Conservation (phyloP, 2,329 filamentous ascomycete genomes). For the Aspergillus quadrilineatus region DNA sequence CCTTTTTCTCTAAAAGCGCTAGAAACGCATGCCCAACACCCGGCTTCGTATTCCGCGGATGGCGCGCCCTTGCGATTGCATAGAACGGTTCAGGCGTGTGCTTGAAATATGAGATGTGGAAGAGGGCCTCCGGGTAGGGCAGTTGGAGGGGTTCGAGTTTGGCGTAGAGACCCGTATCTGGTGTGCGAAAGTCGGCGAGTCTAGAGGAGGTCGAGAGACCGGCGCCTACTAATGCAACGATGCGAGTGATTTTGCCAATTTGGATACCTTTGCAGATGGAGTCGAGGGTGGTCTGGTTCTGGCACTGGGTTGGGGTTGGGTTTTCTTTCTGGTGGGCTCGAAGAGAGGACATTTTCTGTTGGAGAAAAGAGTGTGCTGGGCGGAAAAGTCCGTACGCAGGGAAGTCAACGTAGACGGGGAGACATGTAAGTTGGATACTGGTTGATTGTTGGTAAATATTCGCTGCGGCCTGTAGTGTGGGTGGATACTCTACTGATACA, state of each 20-base stretch:
- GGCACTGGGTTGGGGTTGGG: not conserved
- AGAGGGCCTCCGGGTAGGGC: constrained; percentile 80
- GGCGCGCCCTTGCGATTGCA: constrained; percentile 77
- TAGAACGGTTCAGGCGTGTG: constrained; percentile 81
- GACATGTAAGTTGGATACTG: no score
- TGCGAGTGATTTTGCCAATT: constrained; percentile 14
- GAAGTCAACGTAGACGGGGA: no score
- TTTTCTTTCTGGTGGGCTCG: not conserved
- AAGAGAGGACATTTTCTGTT: not conserved
- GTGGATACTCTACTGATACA: no score
- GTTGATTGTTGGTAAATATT: no score
- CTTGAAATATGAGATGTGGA: constrained; percentile 80
- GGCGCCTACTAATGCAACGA: constrained; percentile 58
- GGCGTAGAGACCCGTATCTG: constrained; percentile 80
- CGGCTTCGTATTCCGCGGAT: constrained; percentile 78
- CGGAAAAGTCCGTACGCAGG: not conserved
- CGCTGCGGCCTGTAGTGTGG: no score
- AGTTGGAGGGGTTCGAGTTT: constrained; percentile 77
- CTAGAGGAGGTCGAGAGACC: constrained; percentile 60
- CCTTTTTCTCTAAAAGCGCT: constrained; percentile 69
- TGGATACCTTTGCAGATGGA: not conserved
- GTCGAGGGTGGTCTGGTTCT: not conserved
- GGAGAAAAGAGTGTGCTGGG: not conserved
- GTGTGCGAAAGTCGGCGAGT: constrained; percentile 86
- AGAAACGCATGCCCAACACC: constrained; percentile 84